phyloP scores from a whole-genome alignment of 768 basidiomycete species.

The Kwoniella heveanensis region DNA sequence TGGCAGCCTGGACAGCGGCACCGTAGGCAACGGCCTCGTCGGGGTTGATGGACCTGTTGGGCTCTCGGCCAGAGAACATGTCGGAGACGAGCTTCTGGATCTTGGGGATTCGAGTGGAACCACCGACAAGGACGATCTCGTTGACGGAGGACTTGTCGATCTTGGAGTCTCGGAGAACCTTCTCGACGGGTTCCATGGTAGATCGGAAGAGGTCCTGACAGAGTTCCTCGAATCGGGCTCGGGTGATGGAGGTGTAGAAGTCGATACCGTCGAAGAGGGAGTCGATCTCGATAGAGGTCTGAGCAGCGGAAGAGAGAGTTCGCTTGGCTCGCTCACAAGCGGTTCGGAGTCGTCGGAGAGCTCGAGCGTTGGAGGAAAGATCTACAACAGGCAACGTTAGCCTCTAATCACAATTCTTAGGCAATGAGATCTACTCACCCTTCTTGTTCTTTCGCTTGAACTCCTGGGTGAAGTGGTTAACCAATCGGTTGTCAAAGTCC shows the following conservation, averaged over 20 bases:
- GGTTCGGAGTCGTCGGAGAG: constrained; percentile 88
- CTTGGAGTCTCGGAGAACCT: constrained; percentile 96
- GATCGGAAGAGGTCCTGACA: constrained; percentile 58
- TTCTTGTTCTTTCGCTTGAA: constrained; percentile 93
- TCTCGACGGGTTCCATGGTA: constrained; percentile 74
- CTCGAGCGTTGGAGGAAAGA: constrained; percentile 95
- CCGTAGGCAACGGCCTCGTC: constrained; percentile 99
- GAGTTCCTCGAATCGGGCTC: constrained; percentile 72
- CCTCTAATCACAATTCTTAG: not conserved
- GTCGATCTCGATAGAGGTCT: constrained; percentile 97
- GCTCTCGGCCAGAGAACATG: constrained; percentile 94
- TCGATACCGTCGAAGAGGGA: constrained; percentile 97
- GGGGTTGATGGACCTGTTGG: constrained; percentile 93
- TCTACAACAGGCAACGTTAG: constrained; percentile 64
- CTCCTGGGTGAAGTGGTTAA: constrained; percentile 81
- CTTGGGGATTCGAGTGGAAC: constrained; percentile 98
- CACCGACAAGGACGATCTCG: constrained; percentile 63
- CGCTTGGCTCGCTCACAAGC: constrained; percentile 99
- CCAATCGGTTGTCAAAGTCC: constrained; percentile 92
- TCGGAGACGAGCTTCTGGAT: constrained; percentile 98
- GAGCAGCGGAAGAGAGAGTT: constrained; percentile 92
- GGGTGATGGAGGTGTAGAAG: constrained; percentile 97
- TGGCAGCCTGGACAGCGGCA: constrained; percentile 97
- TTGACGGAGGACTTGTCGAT: constrained; percentile 94
- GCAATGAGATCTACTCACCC: constrained; percentile 33